Evolutionary conservation across 441 rosid species (phyloP).

Genomic region (Lepidium campestre): DNA sequence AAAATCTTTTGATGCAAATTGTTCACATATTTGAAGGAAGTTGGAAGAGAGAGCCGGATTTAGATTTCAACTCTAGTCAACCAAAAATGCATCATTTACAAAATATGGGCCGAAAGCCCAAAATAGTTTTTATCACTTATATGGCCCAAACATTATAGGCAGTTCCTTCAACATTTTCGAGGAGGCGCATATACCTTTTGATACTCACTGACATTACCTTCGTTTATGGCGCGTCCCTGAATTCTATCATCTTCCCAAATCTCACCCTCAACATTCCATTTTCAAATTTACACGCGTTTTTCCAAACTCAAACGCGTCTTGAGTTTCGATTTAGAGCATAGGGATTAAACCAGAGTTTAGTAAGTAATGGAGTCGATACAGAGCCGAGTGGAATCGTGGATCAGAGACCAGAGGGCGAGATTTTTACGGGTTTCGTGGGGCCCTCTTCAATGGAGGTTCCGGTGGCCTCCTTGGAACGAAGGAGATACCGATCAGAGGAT

Average conservation of each 20-base stretch:
- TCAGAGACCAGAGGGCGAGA: slow-evolving; percentile 78
- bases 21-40: too few relatives aligned
- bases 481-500: slow-evolving; percentile 49
- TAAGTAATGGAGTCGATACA: slow-evolving; percentile 66
- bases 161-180: background rate
- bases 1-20: too few relatives aligned
- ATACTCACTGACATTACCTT: background rate
- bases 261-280: background rate
- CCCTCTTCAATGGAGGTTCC: slow-evolving; percentile 67
- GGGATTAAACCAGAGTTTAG: background rate
- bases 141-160: background rate
- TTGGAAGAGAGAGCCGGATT: too few relatives aligned
- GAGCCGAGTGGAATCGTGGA: slow-evolving; percentile 78
- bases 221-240: background rate
- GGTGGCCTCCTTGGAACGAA: slow-evolving; percentile 75
- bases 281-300: background rate
- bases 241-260: background rate
- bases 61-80: too few relatives aligned
- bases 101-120: slow-evolving; percentile 12
- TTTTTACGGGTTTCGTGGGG: slow-evolving; percentile 75
- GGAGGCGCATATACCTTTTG: slow-evolving; percentile 14
- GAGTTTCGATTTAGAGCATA: slow-evolving; percentile 1
- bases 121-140: background rate
- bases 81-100: too few relatives aligned
- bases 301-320: background rate